Evolutionary conservation across 2,329 filamentous ascomycete genomes (phyloP), one percentile per base, ranked within the genome.

Genomic region (Colletotrichum liaoningense): DNA sequence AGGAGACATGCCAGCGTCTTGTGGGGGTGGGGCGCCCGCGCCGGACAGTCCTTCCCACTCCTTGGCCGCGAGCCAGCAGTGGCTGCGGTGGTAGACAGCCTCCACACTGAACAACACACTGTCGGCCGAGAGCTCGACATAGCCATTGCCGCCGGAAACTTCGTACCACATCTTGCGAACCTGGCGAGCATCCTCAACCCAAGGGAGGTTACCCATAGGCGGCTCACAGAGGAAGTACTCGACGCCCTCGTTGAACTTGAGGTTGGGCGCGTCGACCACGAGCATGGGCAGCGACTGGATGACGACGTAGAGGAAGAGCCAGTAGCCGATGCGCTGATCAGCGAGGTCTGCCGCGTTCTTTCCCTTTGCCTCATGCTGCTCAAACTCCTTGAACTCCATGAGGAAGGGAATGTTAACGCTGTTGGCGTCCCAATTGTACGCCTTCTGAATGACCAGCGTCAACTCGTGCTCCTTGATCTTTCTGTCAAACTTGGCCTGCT

Each of bases 221-320:
- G 93, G 90, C 79, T 94, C 88, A 81, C 94, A 95, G 33, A 96
- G 86, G 84, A 96, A 97, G 83, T 96, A 95, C 80, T 96, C 94
- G 2, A 94, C 93, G 1, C 89, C 92, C 63, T 94, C 90, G 0
- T 90, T 93, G 80, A 88, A 92, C 67, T 88, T 88, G 57, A 95
- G 84, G 11, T 89, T 91, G 0, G 93, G 93, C 0, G 93, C 93
- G 80, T 97, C 94, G 42, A 95, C 87, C 1, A 94, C 93, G 12
- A 96, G 86, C 87, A 95, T 92, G 5, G 94, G 94, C 28, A 96
- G 86, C 2, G 92, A 92, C 82, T 97, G 93, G 8, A 96, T 86
- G 9, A 95, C 90, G 7, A 91, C 92, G 79, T 96, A 96, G 70
- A 95, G 85, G 84, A 96, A 95, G 63, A 97, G 86, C 94, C 94